A percentile compares a stretch with the other conserved stretches of the same genome.
Conservation (phyloP, 2,329 filamentous ascomycete genomes). For the Aspergillus pseudotamarii region DNA sequence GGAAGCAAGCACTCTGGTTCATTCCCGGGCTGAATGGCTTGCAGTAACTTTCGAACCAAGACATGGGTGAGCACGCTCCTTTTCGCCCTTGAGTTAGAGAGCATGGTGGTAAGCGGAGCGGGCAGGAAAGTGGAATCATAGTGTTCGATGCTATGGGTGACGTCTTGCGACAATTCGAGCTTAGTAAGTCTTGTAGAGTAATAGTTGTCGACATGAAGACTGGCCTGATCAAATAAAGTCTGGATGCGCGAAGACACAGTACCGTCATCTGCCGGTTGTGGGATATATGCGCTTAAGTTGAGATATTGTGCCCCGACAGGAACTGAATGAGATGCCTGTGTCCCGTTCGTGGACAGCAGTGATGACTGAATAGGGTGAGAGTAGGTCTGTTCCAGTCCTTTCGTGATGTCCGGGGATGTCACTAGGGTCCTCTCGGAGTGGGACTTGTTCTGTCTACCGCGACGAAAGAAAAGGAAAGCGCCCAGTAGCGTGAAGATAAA, state of each 20-base stretch:
- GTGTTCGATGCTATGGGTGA: constrained; percentile 5
- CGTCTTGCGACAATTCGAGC: constrained; percentile 2
- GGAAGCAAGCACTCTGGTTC: constrained; percentile 12
- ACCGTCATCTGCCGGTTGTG: constrained; percentile 35
- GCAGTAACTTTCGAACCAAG: constrained; percentile 21
- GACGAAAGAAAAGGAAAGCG: constrained; percentile 26
- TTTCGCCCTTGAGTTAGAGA: constrained; percentile 15
- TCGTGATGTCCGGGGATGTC: background rate
- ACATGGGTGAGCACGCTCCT: constrained; percentile 26
- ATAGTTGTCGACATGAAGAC: constrained; percentile 42
- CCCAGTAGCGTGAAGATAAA: constrained; percentile 24
- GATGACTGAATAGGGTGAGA: background rate
- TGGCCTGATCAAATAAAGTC: constrained; percentile 36
- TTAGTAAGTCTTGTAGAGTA: constrained; percentile 22
- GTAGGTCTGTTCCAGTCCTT: background rate
- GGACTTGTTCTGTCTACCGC: constrained; percentile 7
- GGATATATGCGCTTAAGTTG: constrained; percentile 21
- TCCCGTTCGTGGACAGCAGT: background rate
- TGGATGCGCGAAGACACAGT: constrained; percentile 28
- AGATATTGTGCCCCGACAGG: background rate
- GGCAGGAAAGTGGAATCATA: constrained; percentile 27
- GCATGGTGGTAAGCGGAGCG: constrained; percentile 17
- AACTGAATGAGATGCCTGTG: background rate
- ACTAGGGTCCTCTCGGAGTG: background rate
- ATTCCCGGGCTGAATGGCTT: constrained; percentile 20